These are phyloP conservation scores for Lyophyllum semitale DNA, from an alignment of 768 basidiomycete species.

Conservation along the genomic window DNA sequence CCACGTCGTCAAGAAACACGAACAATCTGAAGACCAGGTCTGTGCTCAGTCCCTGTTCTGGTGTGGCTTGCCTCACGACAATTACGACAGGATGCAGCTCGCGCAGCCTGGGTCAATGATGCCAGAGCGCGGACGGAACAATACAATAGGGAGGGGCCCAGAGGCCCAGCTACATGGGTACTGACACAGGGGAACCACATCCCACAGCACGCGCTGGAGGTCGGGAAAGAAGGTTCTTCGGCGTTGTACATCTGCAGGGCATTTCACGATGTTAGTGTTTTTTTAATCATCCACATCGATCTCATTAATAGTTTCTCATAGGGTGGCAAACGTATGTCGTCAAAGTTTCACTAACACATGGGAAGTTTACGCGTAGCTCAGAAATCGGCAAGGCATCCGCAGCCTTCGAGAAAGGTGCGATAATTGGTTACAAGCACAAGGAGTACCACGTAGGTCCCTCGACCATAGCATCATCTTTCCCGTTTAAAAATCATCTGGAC, in stretches of 20 bases:
- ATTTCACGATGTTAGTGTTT: no score
- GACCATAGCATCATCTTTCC: background rate
- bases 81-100: conserved; percentile 46
- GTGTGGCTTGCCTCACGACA: background rate
- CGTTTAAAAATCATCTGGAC: background rate
- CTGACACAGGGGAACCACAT: conserved; percentile 60
- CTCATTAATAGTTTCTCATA: no score
- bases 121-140: conserved; percentile 54
- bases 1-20: conserved; percentile 32
- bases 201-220: conserved; percentile 56
- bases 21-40: conserved; percentile 62
- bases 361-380: no score
- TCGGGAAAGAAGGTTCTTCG: conserved; percentile 54
- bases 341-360: no score
- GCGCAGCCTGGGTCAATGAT: conserved; percentile 55
- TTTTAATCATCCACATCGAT: no score
- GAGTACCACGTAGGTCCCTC: conserved; percentile 54
- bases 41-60: background rate
- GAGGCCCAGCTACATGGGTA: conserved; percentile 61
- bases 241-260: conserved; percentile 59
- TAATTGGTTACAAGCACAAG: conserved; percentile 61
- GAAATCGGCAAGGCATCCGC: conserved; percentile 71
- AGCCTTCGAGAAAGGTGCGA: conserved; percentile 60
- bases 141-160: conserved; percentile 44
- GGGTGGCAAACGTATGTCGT: conserved; percentile 56